Conservation (phyloP, 345 rosid genomes). For the Mangifera indica region DNA sequence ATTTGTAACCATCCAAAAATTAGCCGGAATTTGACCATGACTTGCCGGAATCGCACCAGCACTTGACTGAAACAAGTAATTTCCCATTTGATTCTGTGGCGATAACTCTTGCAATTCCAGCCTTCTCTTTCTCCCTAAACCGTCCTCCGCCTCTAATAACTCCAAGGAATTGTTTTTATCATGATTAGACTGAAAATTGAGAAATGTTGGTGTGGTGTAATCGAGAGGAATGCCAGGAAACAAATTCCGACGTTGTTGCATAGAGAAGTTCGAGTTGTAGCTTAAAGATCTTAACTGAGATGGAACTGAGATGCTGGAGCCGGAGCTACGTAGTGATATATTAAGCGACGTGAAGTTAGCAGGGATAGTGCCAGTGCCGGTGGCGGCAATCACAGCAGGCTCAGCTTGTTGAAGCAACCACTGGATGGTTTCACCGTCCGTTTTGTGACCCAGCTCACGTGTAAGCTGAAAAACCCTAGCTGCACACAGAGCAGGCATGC, state of each 20-base stretch:
- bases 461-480: slow-evolving; percentile 97
- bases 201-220: slow-evolving; percentile 50
- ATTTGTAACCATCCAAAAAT: slow-evolving; percentile 89
- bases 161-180: slow-evolving; percentile 36
- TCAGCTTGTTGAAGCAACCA: slow-evolving; percentile 99
- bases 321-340: slow-evolving; percentile 87
- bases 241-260: slow-evolving; percentile 49
- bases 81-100: slow-evolving; percentile 64
- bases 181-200: slow-evolving; percentile 68
- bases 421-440: slow-evolving; percentile 94
- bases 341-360: slow-evolving; percentile 93
- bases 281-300: slow-evolving; percentile 66
- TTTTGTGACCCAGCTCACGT: slow-evolving; percentile 91
- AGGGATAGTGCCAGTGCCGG: slow-evolving; percentile 96
- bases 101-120: slow-evolving; percentile 49
- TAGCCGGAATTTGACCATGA: slow-evolving; percentile 70
- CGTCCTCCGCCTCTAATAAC: slow-evolving; percentile 48
- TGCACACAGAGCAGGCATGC: slow-evolving; percentile 99
- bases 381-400: slow-evolving; percentile 94
- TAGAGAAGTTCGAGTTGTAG: slow-evolving; percentile 59
- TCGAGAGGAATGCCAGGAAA: slow-evolving; percentile 60
- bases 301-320: slow-evolving; percentile 84
- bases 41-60: slow-evolving; percentile 54
- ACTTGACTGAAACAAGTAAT: slow-evolving; percentile 62
- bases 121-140: slow-evolving; percentile 56